phyloP scores from a whole-genome alignment of 305 asterid genomes.

The Solanum chacoense region DNA sequence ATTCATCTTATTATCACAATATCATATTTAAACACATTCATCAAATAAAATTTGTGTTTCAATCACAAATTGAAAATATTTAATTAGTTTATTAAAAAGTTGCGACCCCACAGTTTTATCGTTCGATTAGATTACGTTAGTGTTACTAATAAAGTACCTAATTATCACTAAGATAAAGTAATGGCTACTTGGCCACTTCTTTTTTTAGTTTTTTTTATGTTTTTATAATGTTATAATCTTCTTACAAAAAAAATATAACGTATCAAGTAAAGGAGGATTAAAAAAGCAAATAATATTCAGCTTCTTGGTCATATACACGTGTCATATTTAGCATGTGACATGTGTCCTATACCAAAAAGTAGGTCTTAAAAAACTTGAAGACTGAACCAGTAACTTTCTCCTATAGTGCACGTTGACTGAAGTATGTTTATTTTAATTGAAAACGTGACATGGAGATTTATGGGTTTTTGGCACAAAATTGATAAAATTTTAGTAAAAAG shows the following conservation, averaged over 20 bases:
- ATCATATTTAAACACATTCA: too few species aligned
- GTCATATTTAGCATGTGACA: neutral
- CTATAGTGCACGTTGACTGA: neutral
- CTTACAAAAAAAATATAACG: neutral
- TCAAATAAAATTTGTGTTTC: neutral
- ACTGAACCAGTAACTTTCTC: neutral
- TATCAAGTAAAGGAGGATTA: neutral
- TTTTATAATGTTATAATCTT: neutral
- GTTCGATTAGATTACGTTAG: neutral
- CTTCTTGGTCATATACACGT: neutral
- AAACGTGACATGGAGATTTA: neutral
- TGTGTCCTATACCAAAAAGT: neutral
- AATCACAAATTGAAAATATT: neutral
- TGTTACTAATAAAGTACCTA: neutral
- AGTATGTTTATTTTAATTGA: neutral
- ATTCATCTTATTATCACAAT: neutral
- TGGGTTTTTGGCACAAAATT: neutral
- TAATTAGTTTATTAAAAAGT: neutral
- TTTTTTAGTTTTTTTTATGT: neutral
- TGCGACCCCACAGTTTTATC: neutral
- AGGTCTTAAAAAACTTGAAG: neutral
- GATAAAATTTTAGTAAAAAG: too few species aligned
- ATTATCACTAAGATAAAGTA: neutral
- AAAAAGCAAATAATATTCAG: neutral
- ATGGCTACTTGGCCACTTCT: neutral